Evolutionary conservation across 2,329 filamentous ascomycete species (phyloP).

Genomic region (Exophiala aquamarina): DNA sequence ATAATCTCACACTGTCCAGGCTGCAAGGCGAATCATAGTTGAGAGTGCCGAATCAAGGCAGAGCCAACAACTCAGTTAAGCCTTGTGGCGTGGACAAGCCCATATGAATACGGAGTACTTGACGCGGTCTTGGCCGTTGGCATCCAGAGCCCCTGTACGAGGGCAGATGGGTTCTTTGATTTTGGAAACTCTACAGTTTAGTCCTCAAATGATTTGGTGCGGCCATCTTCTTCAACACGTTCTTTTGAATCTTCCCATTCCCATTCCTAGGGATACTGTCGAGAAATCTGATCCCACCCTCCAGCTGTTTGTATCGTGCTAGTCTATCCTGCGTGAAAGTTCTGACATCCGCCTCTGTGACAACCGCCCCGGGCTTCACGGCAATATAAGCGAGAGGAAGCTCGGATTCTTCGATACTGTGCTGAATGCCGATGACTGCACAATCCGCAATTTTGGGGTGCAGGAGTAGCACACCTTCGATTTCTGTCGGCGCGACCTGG

Average conservation of each 20-base stretch:
- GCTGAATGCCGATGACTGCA: constrained; percentile 47
- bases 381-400: constrained; percentile 45
- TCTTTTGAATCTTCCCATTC: constrained; percentile 50
- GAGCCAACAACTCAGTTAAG: too few relatives aligned
- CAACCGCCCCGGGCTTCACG: constrained; percentile 18
- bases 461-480: constrained; percentile 45
- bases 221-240: constrained; percentile 12
- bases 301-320: constrained; percentile 49
- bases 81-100: too few relatives aligned
- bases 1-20: too few relatives aligned
- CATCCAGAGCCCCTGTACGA: too few relatives aligned
- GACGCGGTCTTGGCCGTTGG: too few relatives aligned
- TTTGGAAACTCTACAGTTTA: too few relatives aligned
- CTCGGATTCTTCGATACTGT: constrained; percentile 28
- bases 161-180: too few relatives aligned
- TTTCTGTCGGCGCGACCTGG: constrained; percentile 49
- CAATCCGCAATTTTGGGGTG: constrained; percentile 46
- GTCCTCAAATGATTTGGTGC: constrained; percentile 41
- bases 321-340: constrained; percentile 30
- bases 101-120: too few relatives aligned
- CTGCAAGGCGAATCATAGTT: too few relatives aligned
- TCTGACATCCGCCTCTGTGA: constrained; percentile 41
- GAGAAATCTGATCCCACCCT: constrained; percentile 49
- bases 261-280: constrained; percentile 49
- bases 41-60: too few relatives aligned